Percentiles rank a stretch among this genome's conserved stretches.
Conservation (phyloP, 164 flowering plant species). For the Piper betle region DNA sequence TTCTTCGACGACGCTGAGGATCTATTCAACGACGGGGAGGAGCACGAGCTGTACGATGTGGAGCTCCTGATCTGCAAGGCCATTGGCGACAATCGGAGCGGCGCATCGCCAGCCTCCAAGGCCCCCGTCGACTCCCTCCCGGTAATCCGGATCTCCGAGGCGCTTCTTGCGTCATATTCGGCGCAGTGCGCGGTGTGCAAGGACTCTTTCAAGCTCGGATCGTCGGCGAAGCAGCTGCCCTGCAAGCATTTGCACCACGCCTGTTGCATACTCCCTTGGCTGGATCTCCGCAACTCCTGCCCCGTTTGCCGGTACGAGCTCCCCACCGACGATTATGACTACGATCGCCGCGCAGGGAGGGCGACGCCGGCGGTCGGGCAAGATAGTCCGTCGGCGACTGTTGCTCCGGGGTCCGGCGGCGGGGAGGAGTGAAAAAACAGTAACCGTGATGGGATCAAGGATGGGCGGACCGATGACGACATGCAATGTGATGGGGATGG, state of each 20-base stretch:
- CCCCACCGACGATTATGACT: constrained; percentile 86
- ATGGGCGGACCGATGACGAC: no score
- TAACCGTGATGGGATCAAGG: no score
- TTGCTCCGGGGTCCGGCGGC: constrained; percentile 7
- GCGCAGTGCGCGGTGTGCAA: constrained; percentile 84
- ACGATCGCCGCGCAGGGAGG: constrained; percentile 32
- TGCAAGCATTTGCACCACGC: constrained; percentile 74
- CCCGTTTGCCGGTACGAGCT: constrained; percentile 87
- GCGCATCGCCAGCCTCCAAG: constrained; percentile 85
- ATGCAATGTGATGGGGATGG: no score
- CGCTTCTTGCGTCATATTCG: constrained; percentile 34
- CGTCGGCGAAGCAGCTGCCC: constrained; percentile 68
- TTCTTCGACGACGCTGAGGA: no score
- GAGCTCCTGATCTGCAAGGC: no score
- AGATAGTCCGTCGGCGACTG: not conserved
- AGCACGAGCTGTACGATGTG: no score
- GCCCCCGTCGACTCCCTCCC: constrained; percentile 53
- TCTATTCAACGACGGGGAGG: no score
- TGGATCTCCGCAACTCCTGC: constrained; percentile 80
- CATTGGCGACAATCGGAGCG: constrained; percentile 77
- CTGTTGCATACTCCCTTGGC: constrained; percentile 83
- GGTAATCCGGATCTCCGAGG: constrained; percentile 25
- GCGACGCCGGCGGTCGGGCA: not conserved
- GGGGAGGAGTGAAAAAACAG: constrained; percentile 2
- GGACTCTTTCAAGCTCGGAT: constrained; percentile 47